A percentile compares a stretch with the other conserved stretches of the same genome.
phyloP scores from a whole-genome alignment of 371 early-diverging fungal species.

The Conidiobolus incongruus region DNA sequence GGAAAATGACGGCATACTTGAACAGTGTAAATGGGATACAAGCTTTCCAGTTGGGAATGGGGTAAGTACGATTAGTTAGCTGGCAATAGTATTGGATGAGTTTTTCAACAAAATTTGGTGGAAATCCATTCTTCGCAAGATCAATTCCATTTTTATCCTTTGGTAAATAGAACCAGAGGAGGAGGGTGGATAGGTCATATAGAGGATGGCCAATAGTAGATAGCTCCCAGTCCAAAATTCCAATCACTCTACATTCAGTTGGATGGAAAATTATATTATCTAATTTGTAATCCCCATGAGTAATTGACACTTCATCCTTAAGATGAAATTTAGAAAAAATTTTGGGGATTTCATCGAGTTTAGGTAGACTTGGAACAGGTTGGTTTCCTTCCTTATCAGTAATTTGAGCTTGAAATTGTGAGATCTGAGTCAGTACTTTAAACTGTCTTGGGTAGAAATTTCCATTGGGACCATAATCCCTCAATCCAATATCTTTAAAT shows the following conservation, averaged over 20 bases:
- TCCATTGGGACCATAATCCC: conserved; percentile 28
- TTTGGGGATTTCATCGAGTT: conserved; percentile 34
- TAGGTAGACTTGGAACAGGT: no score
- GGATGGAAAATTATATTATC: no score
- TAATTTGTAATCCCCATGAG: conserved; percentile 84
- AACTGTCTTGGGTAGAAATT: conserved; percentile 73
- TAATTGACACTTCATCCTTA: conserved; percentile 47
- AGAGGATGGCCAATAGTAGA: conserved; percentile 86
- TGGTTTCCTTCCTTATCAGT: conserved; percentile 28
- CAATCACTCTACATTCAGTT: conserved; percentile 52
- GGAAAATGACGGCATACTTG: conserved; percentile 50
- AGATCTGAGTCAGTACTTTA: conserved; percentile 35
- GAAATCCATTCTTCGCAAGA: conserved; percentile 11
- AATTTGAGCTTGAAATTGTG: conserved; percentile 37
- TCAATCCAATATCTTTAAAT: no score
- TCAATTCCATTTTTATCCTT: conserved; percentile 3
- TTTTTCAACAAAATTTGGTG: conserved; percentile 12
- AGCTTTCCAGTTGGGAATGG: conserved; percentile 39
- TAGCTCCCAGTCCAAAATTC: conserved; percentile 89
- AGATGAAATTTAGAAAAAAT: conserved; percentile 50
- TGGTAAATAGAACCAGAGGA: conserved; percentile 41
- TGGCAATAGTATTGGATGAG: conserved; percentile 39
- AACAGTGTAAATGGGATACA: conserved; percentile 38
- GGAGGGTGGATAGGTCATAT: conserved; percentile 68
- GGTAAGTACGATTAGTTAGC: conserved; percentile 22